Evolutionary conservation across 176 grass and related monocot species (phyloP).

Genomic region (Musa itinerans): DNA sequence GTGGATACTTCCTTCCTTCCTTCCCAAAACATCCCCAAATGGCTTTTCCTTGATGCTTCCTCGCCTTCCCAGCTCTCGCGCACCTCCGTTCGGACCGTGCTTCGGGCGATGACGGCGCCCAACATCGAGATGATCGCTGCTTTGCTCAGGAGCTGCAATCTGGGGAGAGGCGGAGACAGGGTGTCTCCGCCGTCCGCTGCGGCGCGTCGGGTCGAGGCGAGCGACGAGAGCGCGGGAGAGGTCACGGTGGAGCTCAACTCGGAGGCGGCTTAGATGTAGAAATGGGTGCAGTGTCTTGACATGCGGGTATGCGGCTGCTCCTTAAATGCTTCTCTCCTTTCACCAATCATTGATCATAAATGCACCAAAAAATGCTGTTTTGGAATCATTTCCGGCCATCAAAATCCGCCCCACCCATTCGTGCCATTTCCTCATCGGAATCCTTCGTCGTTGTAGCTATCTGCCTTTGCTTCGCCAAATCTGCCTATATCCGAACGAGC

Average conservation of each 20-base stretch:
- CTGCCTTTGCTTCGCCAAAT: no score
- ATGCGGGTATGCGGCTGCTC: constrained; percentile 46
- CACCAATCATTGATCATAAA: constrained; percentile 22
- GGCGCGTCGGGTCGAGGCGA: constrained; percentile 17
- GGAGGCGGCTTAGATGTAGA: no score
- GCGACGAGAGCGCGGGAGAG: constrained; percentile 28
- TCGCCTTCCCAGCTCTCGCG: not conserved
- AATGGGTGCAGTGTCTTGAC: constrained; percentile 99
- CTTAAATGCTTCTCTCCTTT: not conserved
- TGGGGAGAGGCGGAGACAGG: constrained; percentile 1
- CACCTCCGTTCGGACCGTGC: not conserved
- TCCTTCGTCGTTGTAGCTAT: no score
- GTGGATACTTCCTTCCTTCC: not conserved
- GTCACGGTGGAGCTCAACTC: constrained; percentile 93
- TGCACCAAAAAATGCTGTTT: not conserved
- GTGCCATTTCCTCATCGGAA: no score
- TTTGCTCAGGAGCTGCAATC: constrained; percentile 54
- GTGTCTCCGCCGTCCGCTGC: not conserved
- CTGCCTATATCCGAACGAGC: not conserved
- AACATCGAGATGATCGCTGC: constrained; percentile 71
- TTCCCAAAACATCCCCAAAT: constrained; percentile 20
- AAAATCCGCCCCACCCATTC: not conserved
- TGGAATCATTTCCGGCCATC: not conserved
- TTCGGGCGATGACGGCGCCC: constrained; percentile 45
- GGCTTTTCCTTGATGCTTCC: not conserved